Conservation (phyloP, 2,329 filamentous ascomycete genomes). For the Cytospora schulzeri region DNA sequence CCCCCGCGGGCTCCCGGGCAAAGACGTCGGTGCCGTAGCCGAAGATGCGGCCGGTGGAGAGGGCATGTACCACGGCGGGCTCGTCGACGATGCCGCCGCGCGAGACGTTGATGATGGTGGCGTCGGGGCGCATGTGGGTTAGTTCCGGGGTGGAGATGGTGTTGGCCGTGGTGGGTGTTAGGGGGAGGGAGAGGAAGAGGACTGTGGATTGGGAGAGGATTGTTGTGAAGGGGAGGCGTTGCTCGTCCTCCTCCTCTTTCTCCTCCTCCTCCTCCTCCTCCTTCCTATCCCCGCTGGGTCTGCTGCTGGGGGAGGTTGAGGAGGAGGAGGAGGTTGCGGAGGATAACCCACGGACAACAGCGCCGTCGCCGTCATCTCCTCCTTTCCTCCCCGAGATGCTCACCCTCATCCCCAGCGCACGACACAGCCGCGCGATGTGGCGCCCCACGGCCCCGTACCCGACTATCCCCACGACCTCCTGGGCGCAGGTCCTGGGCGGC, state of each 20-base stretch:
- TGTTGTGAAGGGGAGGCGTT: constrained; percentile 30
- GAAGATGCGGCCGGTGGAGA: constrained; percentile 30
- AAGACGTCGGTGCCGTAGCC: constrained; percentile 34
- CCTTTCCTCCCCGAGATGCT: constrained; percentile 31
- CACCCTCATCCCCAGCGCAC: constrained; percentile 32
- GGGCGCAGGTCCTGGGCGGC: constrained; percentile 20
- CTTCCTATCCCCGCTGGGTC: background rate
- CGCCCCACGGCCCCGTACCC: constrained; percentile 29
- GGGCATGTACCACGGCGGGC: constrained; percentile 29
- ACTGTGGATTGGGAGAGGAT: constrained; percentile 30
- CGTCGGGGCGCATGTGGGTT: constrained; percentile 29
- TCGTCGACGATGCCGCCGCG: constrained; percentile 31
- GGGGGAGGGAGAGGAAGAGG: constrained; percentile 31
- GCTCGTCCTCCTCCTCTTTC: too few species aligned
- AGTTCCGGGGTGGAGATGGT: constrained; percentile 32
- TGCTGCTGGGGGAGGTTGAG: background rate
- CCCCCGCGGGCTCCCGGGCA: constrained; percentile 32
- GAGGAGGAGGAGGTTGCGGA: too few species aligned
- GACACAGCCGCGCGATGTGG: constrained; percentile 30
- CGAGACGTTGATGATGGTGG: constrained; percentile 32
- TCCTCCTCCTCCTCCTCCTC: too few species aligned
- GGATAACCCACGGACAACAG: too few species aligned
- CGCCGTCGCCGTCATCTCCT: too few species aligned
- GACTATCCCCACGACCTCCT: constrained; percentile 24
- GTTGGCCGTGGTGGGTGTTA: constrained; percentile 23